These are phyloP conservation scores for Fusarium agapanthi DNA, from an alignment of 2,329 filamentous ascomycete genomes.

Conservation along the genomic window DNA sequence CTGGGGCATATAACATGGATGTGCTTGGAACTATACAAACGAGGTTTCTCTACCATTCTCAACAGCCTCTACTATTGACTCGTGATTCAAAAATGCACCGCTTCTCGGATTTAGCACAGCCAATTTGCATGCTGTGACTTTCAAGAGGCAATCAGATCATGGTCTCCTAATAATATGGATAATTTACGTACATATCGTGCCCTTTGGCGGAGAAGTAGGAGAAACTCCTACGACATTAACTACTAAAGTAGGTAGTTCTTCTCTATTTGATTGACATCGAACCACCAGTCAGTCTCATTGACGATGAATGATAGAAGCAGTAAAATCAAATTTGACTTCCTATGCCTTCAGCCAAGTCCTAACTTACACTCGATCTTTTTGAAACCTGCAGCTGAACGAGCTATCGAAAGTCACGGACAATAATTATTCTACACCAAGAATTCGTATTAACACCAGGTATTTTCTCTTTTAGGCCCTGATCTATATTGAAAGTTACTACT, in stretches of 20 bases:
- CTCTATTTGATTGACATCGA: not conserved
- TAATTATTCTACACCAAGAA: not conserved
- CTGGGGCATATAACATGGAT: conserved; percentile 23
- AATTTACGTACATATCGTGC: not conserved
- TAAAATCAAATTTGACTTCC: not conserved
- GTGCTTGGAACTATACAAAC: conserved; percentile 13
- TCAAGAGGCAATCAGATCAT: conserved; percentile 29
- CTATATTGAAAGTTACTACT: too few species aligned
- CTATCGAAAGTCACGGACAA: not conserved
- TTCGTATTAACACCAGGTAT: not conserved
- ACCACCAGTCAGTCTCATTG: conserved; percentile 1
- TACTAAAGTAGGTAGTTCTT: too few species aligned
- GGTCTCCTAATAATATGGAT: not conserved
- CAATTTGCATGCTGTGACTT: not conserved
- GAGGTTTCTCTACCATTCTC: conserved; percentile 30
- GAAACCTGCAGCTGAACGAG: not conserved
- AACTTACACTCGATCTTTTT: not conserved
- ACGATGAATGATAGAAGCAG: not conserved
- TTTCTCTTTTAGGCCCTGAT: conserved; percentile 8
- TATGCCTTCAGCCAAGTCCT: conserved; percentile 1
- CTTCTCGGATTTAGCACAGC: conserved; percentile 5
- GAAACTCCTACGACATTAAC: not conserved
- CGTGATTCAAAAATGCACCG: conserved; percentile 33
- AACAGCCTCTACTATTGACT: conserved; percentile 9
- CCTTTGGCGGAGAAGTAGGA: not conserved